phyloP scores from a whole-genome alignment of 495 filamentous ascomycete genomes.

The Astrothelium subdiscretum region DNA sequence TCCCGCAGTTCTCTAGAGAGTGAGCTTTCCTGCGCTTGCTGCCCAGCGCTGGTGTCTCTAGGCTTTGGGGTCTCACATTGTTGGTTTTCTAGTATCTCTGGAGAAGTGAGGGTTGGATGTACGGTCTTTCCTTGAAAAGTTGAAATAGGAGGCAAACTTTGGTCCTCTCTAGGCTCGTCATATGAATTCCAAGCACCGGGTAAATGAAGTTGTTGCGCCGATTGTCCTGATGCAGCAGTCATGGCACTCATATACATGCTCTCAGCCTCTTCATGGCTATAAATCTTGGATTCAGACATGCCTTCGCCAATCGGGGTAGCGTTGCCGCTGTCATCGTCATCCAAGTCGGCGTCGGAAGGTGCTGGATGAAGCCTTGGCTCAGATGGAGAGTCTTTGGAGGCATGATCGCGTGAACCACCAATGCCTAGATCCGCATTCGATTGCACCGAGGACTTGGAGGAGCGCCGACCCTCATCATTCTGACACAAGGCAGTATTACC shows the following conservation, averaged over 20 bases:
- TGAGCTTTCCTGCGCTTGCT: not conserved
- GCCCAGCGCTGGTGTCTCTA: not conserved
- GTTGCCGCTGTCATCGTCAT: not conserved
- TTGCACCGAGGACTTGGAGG: not conserved
- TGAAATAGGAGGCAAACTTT: not conserved
- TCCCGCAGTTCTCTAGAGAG: not conserved
- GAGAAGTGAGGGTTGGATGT: not conserved
- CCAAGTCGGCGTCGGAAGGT: not conserved
- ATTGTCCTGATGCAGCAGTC: conserved; percentile 23
- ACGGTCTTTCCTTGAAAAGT: not conserved
- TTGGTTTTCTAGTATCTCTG: not conserved
- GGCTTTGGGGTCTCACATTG: not conserved
- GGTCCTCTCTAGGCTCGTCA: conserved; percentile 1
- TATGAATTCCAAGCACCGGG: conserved; percentile 26
- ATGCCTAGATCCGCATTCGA: not conserved
- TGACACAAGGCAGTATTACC: not conserved
- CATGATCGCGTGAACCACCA: not conserved
- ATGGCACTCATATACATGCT: conserved; percentile 91
- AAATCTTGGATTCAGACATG: conserved; percentile 58
- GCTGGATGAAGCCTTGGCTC: not conserved
- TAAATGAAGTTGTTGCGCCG: conserved; percentile 6
- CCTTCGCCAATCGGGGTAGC: conserved; percentile 22
- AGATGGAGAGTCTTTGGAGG: not conserved
- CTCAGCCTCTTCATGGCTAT: conserved; percentile 82
- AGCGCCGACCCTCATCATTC: not conserved